Evolutionary conservation across 2,329 filamentous ascomycete genomes (phyloP), one percentile per base, ranked within the genome.

Genomic region (Capronia epimyces): DNA sequence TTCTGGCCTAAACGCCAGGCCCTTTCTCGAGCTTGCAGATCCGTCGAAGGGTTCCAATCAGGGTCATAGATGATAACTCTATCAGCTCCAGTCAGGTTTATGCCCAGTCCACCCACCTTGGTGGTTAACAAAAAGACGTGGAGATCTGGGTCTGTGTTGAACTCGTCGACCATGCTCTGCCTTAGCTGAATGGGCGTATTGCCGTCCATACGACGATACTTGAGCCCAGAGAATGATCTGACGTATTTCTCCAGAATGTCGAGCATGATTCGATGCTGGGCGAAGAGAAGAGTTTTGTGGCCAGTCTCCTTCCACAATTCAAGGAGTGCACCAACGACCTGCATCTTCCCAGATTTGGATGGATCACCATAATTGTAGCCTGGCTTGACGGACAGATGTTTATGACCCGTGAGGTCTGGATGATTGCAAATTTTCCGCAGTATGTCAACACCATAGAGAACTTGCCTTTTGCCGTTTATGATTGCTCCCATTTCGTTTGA

Each of bases 21-120:
- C 63, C 93, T 81, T 69, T 98, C 93, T 42, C 93, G 84, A 13
- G 93, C 93, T 70, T 98, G 93, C 21, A 96, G 77, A 64, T 98
- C 93, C 0, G 91, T 97, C 0, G 91, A 96, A 1, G 91, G 93
- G 63, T 97, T 97, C 93, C 93, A 98, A 66, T 98, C 93, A 0
- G 93, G 94, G 63, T 98, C 94, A 64, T 93, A 98, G 48, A 98
- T 97, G 64, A 98, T 95, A 57, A 98, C 91, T 27, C 93, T 83
- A 65, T 95, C 88, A 3, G 93, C 93, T 6, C 93, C 93, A 0
- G 93, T 98, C 18, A 98, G 74, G 60, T 98, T 98, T 41, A 95
- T 86, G 4, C 93, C 93, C 12, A 98, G 74, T 0, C 93, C 93
- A 40, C 93, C 93, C 15, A 96, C 94, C 65, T 94, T 94, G 0